Percentiles rank a stretch among this genome's conserved stretches.
Evolutionary conservation across 495 filamentous ascomycete genomes (phyloP).

Genomic region (Cladorrhinum samala): DNA sequence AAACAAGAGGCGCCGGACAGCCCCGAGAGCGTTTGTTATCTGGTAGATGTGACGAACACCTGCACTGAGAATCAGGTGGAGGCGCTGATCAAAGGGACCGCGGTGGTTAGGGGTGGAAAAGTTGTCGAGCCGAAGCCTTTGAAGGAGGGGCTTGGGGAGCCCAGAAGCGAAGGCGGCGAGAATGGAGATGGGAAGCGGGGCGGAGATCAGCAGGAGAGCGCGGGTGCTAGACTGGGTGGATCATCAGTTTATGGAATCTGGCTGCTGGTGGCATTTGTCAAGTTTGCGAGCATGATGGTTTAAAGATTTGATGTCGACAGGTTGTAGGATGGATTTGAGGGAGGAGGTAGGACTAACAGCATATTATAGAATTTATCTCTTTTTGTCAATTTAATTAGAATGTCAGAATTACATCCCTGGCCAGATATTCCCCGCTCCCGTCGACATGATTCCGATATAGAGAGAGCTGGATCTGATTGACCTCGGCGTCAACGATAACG

Average conservation of each 20-base stretch:
- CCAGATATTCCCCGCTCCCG: not conserved
- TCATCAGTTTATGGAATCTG: not conserved
- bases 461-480: not conserved
- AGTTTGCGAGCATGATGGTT: no score
- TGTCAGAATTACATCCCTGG: not conserved
- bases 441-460: not conserved
- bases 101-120: not conserved
- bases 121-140: conserved; percentile 1
- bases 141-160: not conserved
- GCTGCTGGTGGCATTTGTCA: not conserved
- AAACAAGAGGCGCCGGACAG: not conserved
- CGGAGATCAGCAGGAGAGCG: not conserved
- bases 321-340: no score
- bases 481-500: not conserved
- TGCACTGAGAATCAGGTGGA: not conserved
- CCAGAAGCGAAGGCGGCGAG: not conserved
- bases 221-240: not conserved
- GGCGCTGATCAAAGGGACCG: not conserved
- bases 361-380: no score
- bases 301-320: no score
- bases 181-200: not conserved
- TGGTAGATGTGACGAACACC: not conserved
- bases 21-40: not conserved
- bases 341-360: no score
- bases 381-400: not conserved